A percentile compares a stretch with the other conserved stretches of the same genome.
Evolutionary conservation across 805 yeast species (phyloP).

Genomic region (Clavispora santaluciae): DNA sequence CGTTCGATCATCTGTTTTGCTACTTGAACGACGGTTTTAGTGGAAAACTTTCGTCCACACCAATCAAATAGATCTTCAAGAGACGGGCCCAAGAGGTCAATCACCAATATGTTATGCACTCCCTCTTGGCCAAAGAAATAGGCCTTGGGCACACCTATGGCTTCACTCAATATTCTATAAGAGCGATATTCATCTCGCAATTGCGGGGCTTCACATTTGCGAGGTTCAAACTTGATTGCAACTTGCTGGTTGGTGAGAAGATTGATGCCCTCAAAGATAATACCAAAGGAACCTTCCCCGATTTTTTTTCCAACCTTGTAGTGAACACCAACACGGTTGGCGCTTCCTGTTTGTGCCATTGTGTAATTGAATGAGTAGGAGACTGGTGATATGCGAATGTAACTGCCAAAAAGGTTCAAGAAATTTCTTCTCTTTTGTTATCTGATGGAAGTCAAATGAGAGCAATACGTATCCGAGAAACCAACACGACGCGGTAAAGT

Average conservation of each 20-base stretch:
- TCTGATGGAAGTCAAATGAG: not conserved
- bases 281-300: constrained; percentile 98
- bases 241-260: constrained; percentile 88
- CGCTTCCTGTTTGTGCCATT: constrained; percentile 39
- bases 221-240: constrained; percentile 95
- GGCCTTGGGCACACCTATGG: constrained; percentile 89
- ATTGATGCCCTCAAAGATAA: constrained; percentile 92
- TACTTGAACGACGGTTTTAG: constrained; percentile 87
- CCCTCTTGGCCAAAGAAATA: constrained; percentile 99
- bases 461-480: not conserved
- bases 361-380: not conserved
- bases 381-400: not conserved
- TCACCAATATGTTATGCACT: constrained; percentile 88
- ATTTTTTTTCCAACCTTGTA: constrained; percentile 95
- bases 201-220: constrained; percentile 97
- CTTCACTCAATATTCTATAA: constrained; percentile 80
- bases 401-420: not conserved
- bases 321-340: constrained; percentile 86
- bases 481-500: not conserved
- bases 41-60: constrained; percentile 88
- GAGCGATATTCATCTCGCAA: constrained; percentile 93
- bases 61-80: constrained; percentile 95
- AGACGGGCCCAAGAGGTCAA: constrained; percentile 92
- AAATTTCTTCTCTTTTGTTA: not conserved
- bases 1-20: constrained; percentile 92